Percentiles rank a stretch among this genome's conserved stretches.
These are phyloP conservation scores for Microbotryum violaceum DNA, from an alignment of 1,284 basidiomycete species.

Conservation along the genomic window DNA sequence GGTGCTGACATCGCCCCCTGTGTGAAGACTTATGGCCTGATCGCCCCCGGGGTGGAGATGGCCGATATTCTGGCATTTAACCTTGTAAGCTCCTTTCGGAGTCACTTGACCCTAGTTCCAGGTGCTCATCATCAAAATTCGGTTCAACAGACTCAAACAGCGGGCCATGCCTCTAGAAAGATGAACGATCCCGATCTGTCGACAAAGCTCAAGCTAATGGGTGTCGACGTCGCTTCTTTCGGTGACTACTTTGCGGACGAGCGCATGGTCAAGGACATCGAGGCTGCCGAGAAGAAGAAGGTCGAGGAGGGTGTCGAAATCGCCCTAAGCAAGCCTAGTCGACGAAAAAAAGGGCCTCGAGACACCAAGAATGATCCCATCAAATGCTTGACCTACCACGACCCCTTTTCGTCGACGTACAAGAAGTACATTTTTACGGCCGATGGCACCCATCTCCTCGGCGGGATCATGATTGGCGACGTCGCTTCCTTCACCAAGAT, in stretches of 20 bases:
- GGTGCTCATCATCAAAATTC: conserved; percentile 39
- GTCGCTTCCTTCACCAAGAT: conserved; percentile 63
- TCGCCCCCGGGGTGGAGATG: conserved; percentile 67
- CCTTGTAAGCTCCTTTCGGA: conserved; percentile 38
- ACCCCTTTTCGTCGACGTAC: conserved; percentile 62
- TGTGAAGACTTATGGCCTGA: conserved; percentile 55
- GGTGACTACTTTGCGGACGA: conserved; percentile 67
- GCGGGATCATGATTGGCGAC: conserved; percentile 76
- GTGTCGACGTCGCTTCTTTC: conserved; percentile 65
- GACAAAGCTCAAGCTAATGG: conserved; percentile 64
- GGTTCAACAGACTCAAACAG: conserved; percentile 45
- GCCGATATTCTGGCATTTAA: conserved; percentile 68
- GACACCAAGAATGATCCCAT: conserved; percentile 45
- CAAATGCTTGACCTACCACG: conserved; percentile 60
- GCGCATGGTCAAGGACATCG: conserved; percentile 34
- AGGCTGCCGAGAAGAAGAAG: conserved; percentile 7
- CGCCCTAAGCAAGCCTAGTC: conserved; percentile 9
- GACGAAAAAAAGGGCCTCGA: conserved; percentile 9
- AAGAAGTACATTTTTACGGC: conserved; percentile 72
- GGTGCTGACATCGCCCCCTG: neutral
- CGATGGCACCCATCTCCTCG: conserved; percentile 64
- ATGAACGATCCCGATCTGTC: conserved; percentile 58
- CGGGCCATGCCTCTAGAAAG: conserved; percentile 48
- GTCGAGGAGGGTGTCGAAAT: conserved; percentile 21
- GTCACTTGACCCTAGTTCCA: neutral